phyloP scores from a whole-genome alignment of 495 filamentous ascomycete genomes.

The Daldinia childiae region DNA sequence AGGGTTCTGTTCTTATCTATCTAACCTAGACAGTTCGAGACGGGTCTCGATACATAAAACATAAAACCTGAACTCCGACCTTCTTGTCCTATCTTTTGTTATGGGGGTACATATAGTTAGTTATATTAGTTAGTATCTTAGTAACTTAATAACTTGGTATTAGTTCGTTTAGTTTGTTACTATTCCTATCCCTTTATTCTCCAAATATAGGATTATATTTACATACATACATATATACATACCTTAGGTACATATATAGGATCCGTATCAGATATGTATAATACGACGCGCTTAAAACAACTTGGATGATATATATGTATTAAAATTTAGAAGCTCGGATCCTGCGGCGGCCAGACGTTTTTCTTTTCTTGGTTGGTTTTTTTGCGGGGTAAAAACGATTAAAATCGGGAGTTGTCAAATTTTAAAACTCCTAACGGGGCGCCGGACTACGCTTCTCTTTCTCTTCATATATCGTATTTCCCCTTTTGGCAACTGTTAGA shows the following conservation, averaged over 20 bases:
- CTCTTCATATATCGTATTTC: slow-evolving; percentile 31
- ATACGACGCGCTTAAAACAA: not conserved
- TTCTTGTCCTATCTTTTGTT: not conserved
- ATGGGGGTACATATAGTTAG: no score
- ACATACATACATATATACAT: no score
- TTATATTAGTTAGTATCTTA: no score
- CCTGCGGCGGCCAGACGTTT: slow-evolving; percentile 16
- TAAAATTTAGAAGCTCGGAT: slow-evolving; percentile 20
- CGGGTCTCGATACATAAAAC: not conserved
- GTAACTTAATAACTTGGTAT: no score
- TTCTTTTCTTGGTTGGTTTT: not conserved
- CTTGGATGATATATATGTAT: not conserved
- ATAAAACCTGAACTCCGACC: not conserved
- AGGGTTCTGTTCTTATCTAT: not conserved
- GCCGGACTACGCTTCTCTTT: slow-evolving; percentile 18
- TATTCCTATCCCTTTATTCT: no score
- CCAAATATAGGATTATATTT: not conserved
- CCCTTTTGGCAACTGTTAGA: slow-evolving; percentile 37
- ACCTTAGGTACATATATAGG: not conserved
- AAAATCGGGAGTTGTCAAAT: slow-evolving; percentile 34
- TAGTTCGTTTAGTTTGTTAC: no score
- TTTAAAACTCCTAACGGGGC: slow-evolving; percentile 43
- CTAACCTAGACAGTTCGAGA: slow-evolving; percentile 3
- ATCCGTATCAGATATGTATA: slow-evolving; percentile 7
- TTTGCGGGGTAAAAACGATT: slow-evolving; percentile 44